Percentiles rank a stretch among this genome's conserved stretches.
phyloP scores from a whole-genome alignment of 306 rosid species.

The Prunus dulcis region DNA sequence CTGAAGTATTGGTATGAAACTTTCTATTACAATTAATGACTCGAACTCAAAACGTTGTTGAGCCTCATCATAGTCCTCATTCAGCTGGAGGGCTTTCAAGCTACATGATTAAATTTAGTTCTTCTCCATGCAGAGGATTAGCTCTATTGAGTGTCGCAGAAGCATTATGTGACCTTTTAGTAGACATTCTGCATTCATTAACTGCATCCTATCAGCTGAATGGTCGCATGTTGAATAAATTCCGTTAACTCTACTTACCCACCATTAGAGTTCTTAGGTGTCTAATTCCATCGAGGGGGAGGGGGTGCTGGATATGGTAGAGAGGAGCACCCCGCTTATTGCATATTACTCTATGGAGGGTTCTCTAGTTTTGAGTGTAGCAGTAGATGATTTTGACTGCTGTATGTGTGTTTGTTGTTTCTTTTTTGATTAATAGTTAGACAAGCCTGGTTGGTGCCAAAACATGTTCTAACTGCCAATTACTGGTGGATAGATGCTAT shows the following conservation, averaged over 20 bases:
- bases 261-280: background rate
- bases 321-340: too few species aligned
- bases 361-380: background rate
- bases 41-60: background rate
- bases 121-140: background rate
- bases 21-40: background rate
- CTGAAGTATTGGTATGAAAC: background rate
- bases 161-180: background rate
- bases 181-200: background rate
- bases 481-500: conserved; percentile 5
- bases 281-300: too few species aligned
- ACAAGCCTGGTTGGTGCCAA: background rate
- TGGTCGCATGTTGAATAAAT: background rate
- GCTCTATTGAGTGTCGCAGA: background rate
- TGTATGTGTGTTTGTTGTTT: background rate
- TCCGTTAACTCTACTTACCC: background rate
- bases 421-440: background rate
- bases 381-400: background rate
- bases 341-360: too few species aligned
- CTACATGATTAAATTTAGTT: background rate
- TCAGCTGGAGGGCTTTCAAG: background rate
- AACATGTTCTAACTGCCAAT: background rate
- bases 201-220: background rate
- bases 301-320: too few species aligned
- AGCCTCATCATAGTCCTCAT: background rate